Evolutionary conservation across 2,329 filamentous ascomycete genomes (phyloP).

Genomic region (Coleophoma cylindrospora): DNA sequence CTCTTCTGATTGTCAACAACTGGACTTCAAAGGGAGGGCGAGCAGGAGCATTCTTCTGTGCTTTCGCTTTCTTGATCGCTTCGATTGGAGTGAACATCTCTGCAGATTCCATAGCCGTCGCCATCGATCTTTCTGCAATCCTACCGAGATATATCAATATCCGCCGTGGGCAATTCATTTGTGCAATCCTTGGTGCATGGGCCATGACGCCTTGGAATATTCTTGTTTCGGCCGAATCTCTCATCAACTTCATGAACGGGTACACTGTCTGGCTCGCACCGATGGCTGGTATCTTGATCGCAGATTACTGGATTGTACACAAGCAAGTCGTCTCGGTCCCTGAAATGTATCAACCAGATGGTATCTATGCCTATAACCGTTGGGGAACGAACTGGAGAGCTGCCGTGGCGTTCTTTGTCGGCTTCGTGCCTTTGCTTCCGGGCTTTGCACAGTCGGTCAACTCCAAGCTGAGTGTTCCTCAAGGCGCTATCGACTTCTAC

Average conservation of each 20-base stretch:
- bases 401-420: conserved; percentile 9
- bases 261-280: conserved; percentile 27
- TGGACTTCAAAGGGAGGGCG: conserved; percentile 16
- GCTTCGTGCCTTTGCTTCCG: conserved; percentile 19
- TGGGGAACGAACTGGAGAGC: conserved; percentile 2
- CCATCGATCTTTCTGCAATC: conserved; percentile 34
- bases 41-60: conserved; percentile 13
- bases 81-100: conserved; percentile 31
- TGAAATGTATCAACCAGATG: conserved; percentile 19
- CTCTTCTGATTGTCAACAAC: conserved; percentile 7
- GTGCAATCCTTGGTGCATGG: conserved; percentile 32
- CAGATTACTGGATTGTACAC: conserved; percentile 27
- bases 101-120: conserved; percentile 27
- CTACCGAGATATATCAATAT: conserved; percentile 45
- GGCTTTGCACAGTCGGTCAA: conserved; percentile 5
- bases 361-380: conserved; percentile 9
- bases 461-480: background rate
- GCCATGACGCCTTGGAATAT: conserved; percentile 40
- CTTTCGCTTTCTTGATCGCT: conserved; percentile 12
- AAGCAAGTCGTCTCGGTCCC: conserved; percentile 21
- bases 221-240: conserved; percentile 15
- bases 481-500: conserved; percentile 6
- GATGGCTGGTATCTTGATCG: conserved; percentile 29
- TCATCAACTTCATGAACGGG: conserved; percentile 1
- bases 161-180: conserved; percentile 34